Conservation (phyloP, 441 rosid species). For the Populus tomentosa region DNA sequence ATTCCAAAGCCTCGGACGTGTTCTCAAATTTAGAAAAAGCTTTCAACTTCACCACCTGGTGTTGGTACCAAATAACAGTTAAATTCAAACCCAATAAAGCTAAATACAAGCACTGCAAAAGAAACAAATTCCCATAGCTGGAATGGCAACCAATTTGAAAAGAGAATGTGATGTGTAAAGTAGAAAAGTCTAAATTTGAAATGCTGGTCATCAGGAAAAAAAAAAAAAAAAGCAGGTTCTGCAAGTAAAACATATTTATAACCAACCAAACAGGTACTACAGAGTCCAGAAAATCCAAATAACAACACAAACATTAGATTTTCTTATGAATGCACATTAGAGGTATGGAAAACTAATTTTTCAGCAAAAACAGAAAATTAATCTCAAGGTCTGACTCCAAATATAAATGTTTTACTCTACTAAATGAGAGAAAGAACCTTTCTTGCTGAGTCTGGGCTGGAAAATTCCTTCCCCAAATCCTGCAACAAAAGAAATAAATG, state of each 20-base stretch:
- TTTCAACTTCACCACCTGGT: slow-evolving; percentile 68
- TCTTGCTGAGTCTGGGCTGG: slow-evolving; percentile 55
- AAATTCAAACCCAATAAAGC: not conserved
- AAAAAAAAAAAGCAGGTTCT: not conserved
- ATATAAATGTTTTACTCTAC: too few relatives aligned
- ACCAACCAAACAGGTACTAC: not conserved
- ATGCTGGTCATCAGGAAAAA: not conserved
- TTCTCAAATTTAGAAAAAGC: slow-evolving; percentile 86
- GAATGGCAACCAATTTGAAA: not conserved
- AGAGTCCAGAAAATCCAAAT: not conserved
- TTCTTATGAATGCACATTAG: not conserved
- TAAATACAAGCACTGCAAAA: not conserved
- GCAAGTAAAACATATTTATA: not conserved
- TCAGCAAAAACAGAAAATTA: not conserved
- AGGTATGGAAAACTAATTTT: not conserved
- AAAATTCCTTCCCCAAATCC: slow-evolving; percentile 69
- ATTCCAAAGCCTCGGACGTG: slow-evolving; percentile 85
- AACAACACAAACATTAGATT: not conserved
- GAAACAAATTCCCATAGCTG: not conserved
- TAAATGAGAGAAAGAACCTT: slow-evolving; percentile 31
- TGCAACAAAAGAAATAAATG: slow-evolving; percentile 20
- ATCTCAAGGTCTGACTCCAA: not conserved
- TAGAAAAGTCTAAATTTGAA: not conserved
- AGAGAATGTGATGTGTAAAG: not conserved
- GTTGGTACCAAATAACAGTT: not conserved